Conservation (phyloP, 257 asterid species). For the Fraxinus anomala region DNA sequence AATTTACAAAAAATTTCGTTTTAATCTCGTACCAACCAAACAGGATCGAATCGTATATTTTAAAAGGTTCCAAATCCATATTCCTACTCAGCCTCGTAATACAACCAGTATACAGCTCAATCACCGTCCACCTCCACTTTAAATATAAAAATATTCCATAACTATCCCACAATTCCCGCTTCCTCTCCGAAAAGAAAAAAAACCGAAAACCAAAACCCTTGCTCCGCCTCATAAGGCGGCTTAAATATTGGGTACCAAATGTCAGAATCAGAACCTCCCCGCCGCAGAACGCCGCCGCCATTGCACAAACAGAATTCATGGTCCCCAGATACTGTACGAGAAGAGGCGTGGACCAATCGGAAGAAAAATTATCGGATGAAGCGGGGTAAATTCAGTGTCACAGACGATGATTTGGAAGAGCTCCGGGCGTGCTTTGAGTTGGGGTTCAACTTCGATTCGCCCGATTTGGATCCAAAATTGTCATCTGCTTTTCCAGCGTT, state of each 20-base stretch:
- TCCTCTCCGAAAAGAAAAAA: conserved; percentile 5
- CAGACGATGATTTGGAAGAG: conserved; percentile 70
- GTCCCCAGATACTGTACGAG: conserved; percentile 62
- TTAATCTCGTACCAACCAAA: too few relatives aligned
- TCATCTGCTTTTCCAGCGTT: conserved; percentile 65
- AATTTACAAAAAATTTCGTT: too few relatives aligned
- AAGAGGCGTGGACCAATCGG: conserved; percentile 60
- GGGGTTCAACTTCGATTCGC: conserved; percentile 66
- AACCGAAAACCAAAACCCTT: conserved; percentile 1
- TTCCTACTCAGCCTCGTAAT: conserved; percentile 23
- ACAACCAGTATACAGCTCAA: conserved; percentile 24
- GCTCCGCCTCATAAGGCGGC: conserved; percentile 33
- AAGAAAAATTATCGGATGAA: conserved; percentile 32
- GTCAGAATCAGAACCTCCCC: conserved; percentile 32
- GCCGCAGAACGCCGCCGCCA: conserved; percentile 29
- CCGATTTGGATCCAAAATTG: conserved; percentile 61
- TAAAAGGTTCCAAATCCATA: neutral
- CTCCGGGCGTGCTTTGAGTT: conserved; percentile 69
- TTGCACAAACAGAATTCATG: conserved; percentile 61
- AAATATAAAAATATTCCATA: conserved; percentile 23
- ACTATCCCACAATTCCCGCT: conserved; percentile 35
- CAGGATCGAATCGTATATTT: too few relatives aligned
- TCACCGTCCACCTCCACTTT: conserved; percentile 6
- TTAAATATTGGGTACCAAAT: conserved; percentile 16
- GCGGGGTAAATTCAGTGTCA: conserved; percentile 44